Conservation (phyloP, 2,329 filamentous ascomycete species). For the Fusarium vanettenii region DNA sequence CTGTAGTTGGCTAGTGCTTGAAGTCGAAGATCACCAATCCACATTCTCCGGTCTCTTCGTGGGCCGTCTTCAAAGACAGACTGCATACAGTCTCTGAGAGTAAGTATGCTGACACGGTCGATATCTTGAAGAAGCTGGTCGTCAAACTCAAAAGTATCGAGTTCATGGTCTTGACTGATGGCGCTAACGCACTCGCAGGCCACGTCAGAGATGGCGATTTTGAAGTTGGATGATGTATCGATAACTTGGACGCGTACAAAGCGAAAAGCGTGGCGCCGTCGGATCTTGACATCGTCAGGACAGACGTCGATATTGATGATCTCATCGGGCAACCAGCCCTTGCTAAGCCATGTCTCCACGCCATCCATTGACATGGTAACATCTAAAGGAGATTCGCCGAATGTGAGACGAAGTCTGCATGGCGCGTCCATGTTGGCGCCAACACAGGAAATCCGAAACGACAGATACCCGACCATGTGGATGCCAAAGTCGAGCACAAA, state of each 20-base stretch:
- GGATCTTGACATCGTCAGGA: conserved; percentile 15
- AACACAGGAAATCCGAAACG: neutral
- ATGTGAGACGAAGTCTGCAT: conserved; percentile 48
- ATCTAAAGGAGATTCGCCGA: conserved; percentile 51
- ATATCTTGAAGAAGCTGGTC: neutral
- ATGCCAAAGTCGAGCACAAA: neutral
- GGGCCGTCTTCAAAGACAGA: conserved; percentile 54
- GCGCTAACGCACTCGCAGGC: neutral
- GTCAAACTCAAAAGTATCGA: neutral
- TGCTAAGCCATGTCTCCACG: conserved; percentile 53
- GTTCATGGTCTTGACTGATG: neutral
- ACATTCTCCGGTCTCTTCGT: conserved; percentile 50
- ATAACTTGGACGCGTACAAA: neutral
- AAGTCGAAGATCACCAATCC: conserved; percentile 51
- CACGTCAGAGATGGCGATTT: neutral
- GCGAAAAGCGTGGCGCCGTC: neutral
- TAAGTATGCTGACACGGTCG: conserved; percentile 37
- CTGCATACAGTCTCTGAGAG: conserved; percentile 53
- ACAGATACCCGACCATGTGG: neutral
- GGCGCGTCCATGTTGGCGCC: conserved; percentile 48
- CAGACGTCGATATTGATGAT: conserved; percentile 8
- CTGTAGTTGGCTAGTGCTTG: conserved; percentile 52
- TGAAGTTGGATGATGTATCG: neutral
- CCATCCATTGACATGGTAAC: conserved; percentile 49
- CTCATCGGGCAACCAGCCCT: conserved; percentile 52